Conservation (phyloP, 2,329 filamentous ascomycete genomes). For the Aspergillus arachidicola region DNA sequence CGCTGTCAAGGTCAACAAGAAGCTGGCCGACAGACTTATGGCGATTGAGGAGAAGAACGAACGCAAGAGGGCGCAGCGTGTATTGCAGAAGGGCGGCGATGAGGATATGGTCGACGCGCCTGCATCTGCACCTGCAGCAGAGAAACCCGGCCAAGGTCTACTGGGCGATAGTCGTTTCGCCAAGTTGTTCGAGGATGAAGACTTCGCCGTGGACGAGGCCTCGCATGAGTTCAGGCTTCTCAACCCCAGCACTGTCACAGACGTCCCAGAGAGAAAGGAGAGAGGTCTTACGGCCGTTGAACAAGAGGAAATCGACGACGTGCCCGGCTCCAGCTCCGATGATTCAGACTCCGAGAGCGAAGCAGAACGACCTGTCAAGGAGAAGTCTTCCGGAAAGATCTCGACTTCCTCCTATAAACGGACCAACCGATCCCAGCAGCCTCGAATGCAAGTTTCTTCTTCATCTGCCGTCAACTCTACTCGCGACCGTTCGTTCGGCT, state of each 20-base stretch:
- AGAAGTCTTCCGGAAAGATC: constrained; percentile 45
- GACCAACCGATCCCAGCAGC: constrained; percentile 51
- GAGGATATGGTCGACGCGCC: constrained; percentile 41
- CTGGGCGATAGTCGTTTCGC: constrained; percentile 86
- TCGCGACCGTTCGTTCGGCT: constrained; percentile 60
- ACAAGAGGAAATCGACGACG: constrained; percentile 60
- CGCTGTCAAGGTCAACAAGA: constrained; percentile 80
- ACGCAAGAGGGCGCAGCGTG: constrained; percentile 45
- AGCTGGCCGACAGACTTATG: constrained; percentile 63
- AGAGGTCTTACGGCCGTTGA: constrained; percentile 64
- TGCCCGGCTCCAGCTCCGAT: constrained; percentile 45
- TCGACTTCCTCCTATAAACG: constrained; percentile 59
- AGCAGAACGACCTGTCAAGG: constrained; percentile 29
- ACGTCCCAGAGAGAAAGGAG: constrained; percentile 36
- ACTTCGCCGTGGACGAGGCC: constrained; percentile 88
- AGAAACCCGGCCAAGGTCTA: constrained; percentile 59
- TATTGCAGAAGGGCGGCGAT: constrained; percentile 61
- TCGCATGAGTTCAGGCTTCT: constrained; percentile 83
- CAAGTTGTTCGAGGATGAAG: constrained; percentile 86
- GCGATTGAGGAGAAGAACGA: constrained; percentile 62
- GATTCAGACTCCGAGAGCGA: constrained; percentile 39
- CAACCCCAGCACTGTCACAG: constrained; percentile 76
- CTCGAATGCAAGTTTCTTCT: constrained; percentile 61
- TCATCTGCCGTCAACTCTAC: constrained; percentile 48
- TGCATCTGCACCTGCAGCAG: constrained; percentile 24